Evolutionary conservation across 192 early-diverging fungal species (phyloP).

Genomic region (Backusella psychrophila): DNA sequence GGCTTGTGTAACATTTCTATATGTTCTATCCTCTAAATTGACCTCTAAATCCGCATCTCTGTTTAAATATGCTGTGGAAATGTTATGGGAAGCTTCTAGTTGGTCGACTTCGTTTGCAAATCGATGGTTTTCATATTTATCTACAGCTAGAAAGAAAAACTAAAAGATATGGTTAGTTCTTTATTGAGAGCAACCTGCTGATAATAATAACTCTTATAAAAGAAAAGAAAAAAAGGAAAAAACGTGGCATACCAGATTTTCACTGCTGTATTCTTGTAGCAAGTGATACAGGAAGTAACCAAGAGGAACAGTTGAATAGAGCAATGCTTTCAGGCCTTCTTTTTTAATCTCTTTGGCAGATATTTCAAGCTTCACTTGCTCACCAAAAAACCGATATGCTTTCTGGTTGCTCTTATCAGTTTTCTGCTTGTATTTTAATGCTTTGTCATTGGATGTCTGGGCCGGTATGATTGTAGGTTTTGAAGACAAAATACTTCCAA

Average conservation of each 20-base stretch:
- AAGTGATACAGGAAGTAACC: conserved; percentile 15
- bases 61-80: conserved; percentile 5
- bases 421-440: not conserved
- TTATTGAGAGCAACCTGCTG: not conserved
- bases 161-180: not conserved
- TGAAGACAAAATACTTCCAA: not conserved
- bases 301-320: conserved; percentile 1
- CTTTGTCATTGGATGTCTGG: not conserved
- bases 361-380: conserved; percentile 6
- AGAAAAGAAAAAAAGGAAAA: not conserved
- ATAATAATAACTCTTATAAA: not conserved
- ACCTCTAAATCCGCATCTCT: conserved; percentile 7
- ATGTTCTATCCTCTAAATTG: conserved; percentile 10
- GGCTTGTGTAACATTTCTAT: conserved; percentile 1
- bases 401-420: not conserved
- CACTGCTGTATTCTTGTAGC: conserved; percentile 12
- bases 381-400: conserved; percentile 5
- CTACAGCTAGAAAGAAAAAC: conserved; percentile 17
- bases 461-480: not conserved
- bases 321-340: not conserved
- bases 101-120: not conserved
- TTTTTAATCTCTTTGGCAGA: conserved; percentile 7
- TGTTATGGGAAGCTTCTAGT: conserved; percentile 9
- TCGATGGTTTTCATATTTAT: not conserved
- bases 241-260: conserved; percentile 14